Evolutionary conservation across 805 yeast species (phyloP), one percentile per base, ranked within the genome.

Genomic region (Kazachstania kunashirensis): DNA sequence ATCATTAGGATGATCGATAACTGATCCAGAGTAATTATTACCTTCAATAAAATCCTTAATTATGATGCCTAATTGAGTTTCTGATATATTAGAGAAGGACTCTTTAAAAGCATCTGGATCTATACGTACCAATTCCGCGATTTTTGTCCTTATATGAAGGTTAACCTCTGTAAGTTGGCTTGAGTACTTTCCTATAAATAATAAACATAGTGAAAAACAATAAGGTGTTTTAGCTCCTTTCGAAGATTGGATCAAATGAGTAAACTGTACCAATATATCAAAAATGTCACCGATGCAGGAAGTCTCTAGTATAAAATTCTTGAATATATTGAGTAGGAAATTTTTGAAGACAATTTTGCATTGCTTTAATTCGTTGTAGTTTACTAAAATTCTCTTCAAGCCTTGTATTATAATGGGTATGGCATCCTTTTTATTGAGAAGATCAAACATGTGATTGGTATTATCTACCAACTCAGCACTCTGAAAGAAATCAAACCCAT

Each of bases 381-480:
- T 16, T 16, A 17, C 21, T 2, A 12, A 21, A 12, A 29, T 29
- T 19, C 15, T 29, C 14, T 19, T 16, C 8, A 29, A 9, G 4
- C 31, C 31, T 16, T 16, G 23, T 6, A 29, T 11, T 4, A 29
- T 29, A 12, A 29, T n/a, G 11, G 10, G 21, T 4, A 6, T 7
- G 3, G 15, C 18, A 16, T 18, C 23, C 12, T 29, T 14, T 12
- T 16, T 13, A 12, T 29, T 23, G 6, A 18, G 8, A 12, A 11
- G 9, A n/a, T 11, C 49, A 0, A 62, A 41, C 8, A 77, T 49
- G 13, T 52, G 52, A 2, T 49, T 42, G 2, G 62, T 54, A 24
- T 67, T 49, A 8, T 51, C 48, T 2, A 59, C 65, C 26, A 66
- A 52, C 33, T 75, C 73, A 1, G 48, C 46, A 1, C 48, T 55